Base-by-base conservation (phyloP, 192 early-diverging fungal species). In the Linderina pennispora region DNA sequence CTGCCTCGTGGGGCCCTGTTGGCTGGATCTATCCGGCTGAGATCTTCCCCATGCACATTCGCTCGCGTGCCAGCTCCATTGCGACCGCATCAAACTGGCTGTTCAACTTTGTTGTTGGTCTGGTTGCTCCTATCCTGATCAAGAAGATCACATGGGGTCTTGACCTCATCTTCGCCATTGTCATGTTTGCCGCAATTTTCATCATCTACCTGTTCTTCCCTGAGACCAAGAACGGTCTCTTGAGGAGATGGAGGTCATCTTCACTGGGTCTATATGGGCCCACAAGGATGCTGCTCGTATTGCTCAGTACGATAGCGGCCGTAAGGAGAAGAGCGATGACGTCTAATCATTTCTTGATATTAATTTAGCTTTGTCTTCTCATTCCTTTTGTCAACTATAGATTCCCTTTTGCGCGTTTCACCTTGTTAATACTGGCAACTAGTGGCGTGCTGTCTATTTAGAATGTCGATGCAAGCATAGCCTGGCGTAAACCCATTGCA, bases 1-100 rank as follows among this genome's bases (percentile, higher is more conserved):
- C 89, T 40, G 78, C 74, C 50, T 87, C 91, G 9, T 95, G 92
- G 94, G 93, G 92, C 6, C 92, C 94, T 16, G 78, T 90, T 23
- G 85, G 80, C 13, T 97, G 90, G 92, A 84, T 89, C 59, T 92
- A 93, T 54, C 85, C 91, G 28, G 78, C 88, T 19, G 94, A 97
- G 71, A 93, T 97, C 41, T 94, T 83, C 67, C 90, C 92, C 31
- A 82, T 92, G 47, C 85, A 85, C 40, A 74, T 91, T 36, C 86
- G 94, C 40, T 78, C 89, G 37, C 93, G 92, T 74, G 91, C 86
- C 26, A 82, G 88, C 42, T 80, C 85, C 16, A 49, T 91, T 5
- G 80, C 86, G 11, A 94, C 90, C 21, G 82, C 89, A 5, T 79
- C 89, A 39, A 96, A 97, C 80, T 97, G 93, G 93, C 54, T 85